Evolutionary conservation across 148 eudicot genomes (phyloP), one percentile per base, ranked within the genome.

Genomic region (Diospyros kaki): DNA sequence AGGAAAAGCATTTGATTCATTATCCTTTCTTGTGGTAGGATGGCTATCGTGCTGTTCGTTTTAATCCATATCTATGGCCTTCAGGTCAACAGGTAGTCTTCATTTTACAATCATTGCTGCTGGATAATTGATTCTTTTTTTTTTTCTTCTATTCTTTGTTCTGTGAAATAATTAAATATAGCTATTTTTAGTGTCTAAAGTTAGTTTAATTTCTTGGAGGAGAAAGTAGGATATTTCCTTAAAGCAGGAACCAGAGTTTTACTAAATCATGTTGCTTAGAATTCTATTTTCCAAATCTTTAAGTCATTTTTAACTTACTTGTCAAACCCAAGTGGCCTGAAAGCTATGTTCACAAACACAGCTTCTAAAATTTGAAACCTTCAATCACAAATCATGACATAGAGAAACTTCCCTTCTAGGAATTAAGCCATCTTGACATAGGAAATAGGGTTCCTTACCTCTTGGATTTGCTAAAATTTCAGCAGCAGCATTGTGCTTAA

Each of bases 41-140:
- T 81, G 93, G 97, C 62, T 94, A 90, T 81, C 82, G 92, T 83
- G 98, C 98, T 54, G 98, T 94, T 80, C 93, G 98, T 60, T 90
- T 94, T 75, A 94, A 94, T 81, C 98, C 98, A 6, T 90, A 94
- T 81, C 69, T 94, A 50, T 94, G 98, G 98, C 98, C 93, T 59
- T 83, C 94, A 43, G 90, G 89, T 77, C 87, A 94, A 60, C 76
- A 78, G 95, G 98, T 94, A 81, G 39, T 43, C 66, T 71, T 63
- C 54, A 42, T 54, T 17, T 55, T 38, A 48, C 12, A 53, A 38
- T 39, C 46, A 43, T 64, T 74, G 10, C 46, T 82, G 64, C 73
- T 59, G 50, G 40, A 48, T 12, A 6, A 40, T 17, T 3, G 6
- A 13, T 55, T 69, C 38, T 14, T 9, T n/a, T 53, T 28, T 28